Evolutionary conservation across 2,329 filamentous ascomycete species (phyloP), one percentile per base, ranked within the genome.

Genomic region (Ophiostoma quercus): DNA sequence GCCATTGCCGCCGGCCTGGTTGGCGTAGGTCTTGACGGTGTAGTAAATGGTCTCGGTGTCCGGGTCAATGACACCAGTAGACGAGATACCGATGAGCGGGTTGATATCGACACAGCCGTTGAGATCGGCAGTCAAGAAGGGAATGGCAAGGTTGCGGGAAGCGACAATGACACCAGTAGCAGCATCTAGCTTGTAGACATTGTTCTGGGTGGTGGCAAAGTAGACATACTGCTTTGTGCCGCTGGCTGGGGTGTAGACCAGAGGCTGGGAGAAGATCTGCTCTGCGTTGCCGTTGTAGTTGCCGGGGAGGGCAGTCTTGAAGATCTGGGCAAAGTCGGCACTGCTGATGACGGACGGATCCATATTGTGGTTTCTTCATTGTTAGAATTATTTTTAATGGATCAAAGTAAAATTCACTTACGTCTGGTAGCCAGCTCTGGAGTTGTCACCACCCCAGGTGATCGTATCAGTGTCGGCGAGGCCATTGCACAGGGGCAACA

Each of bases 391-490:
- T 22, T 57, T 57, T 3, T 29, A 34, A 8, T 3, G 5, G 8
- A 34, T 34, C 1, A 34, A 34, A 34, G 4, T 1, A 1, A 37
- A 32, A 29, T 0, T 14, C 11, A 73, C 81, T 75, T 73, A 84
- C 83, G 79, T 81, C 75, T 85, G 82, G 75, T 87, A 87, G 37
- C 85, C 84, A 14, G 81, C 75, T 67, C 85, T 78, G 12, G 82
- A 80, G 74, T 85, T 86, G 73, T 86, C 84, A 71, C 85, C 85
- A 73, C 84, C 84, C 84, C 85, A 87, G 37, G 85, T 87, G 72
- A 87, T 86, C 70, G 84, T 86, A 71, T 86, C 84, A 0, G 84
- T 84, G n/a, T 75, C 76, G 8, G 75, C 81, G 16, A 82, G 76
- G 66, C 78, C 79, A 70, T 74, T 73, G 73, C 75, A 77, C 57